Conservation (phyloP, 805 yeast species). For the Maudiozyma saulgeensis region DNA sequence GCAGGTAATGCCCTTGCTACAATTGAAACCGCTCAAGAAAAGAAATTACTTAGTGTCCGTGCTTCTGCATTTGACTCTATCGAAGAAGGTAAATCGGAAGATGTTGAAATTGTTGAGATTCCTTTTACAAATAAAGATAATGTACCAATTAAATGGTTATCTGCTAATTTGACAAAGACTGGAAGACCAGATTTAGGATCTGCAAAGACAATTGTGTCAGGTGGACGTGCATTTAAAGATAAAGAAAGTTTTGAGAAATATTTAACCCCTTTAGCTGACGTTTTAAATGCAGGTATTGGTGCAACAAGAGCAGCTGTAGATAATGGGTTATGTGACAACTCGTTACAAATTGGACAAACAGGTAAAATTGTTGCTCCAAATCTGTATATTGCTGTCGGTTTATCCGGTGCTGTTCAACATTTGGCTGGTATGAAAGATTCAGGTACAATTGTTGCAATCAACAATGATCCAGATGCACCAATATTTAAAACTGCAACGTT, state of each 20-base stretch:
- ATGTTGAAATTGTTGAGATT: constrained; percentile 32
- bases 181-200: constrained; percentile 89
- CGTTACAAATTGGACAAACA: constrained; percentile 95
- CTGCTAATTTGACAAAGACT: constrained; percentile 58
- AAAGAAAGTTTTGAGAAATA: constrained; percentile 76
- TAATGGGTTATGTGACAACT: constrained; percentile 89
- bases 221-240: constrained; percentile 89
- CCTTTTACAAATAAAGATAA: constrained; percentile 8
- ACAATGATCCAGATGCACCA: constrained; percentile 91
- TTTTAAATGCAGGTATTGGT: constrained; percentile 86
- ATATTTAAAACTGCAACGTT: constrained; percentile 85
- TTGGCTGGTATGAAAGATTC: constrained; percentile 98
- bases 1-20: constrained; percentile 93
- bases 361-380: constrained; percentile 98
- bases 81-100: constrained; percentile 35
- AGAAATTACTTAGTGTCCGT: constrained; percentile 68
- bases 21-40: constrained; percentile 57
- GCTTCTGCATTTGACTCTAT: constrained; percentile 65
- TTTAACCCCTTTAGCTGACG: constrained; percentile 74
- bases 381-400: constrained; percentile 83
- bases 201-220: constrained; percentile 74
- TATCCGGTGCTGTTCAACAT: constrained; percentile 97
- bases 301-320: constrained; percentile 98
- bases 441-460: constrained; percentile 85
- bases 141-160: constrained; percentile 40